phyloP scores from a whole-genome alignment of 2,329 filamentous ascomycete species.

The Cercospora citrullina region DNA sequence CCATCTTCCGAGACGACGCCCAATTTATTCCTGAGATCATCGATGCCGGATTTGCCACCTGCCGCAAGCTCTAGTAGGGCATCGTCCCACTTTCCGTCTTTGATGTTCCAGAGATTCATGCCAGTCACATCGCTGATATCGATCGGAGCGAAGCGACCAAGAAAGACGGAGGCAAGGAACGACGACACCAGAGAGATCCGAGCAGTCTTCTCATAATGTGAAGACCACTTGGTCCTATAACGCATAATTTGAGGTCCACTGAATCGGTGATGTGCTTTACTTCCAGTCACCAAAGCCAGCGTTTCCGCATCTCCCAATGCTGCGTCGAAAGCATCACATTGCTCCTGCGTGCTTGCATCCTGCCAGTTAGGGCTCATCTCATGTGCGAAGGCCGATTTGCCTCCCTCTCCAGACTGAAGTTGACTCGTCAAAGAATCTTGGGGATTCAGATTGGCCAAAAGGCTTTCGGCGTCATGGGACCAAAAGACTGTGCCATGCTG shows the following conservation, averaged over 20 bases:
- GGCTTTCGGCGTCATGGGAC: slow-evolving; percentile 66
- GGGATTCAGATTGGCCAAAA: slow-evolving; percentile 63
- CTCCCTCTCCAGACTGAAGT: slow-evolving; percentile 50
- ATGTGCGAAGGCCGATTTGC: slow-evolving; percentile 69
- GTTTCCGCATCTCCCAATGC: slow-evolving; percentile 64
- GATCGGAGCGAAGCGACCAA: slow-evolving; percentile 81
- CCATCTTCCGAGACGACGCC: slow-evolving; percentile 79
- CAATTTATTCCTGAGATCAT: slow-evolving; percentile 72
- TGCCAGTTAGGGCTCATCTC: slow-evolving; percentile 96
- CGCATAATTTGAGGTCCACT: slow-evolving; percentile 96
- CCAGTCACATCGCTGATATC: slow-evolving; percentile 94
- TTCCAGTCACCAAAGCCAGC: slow-evolving; percentile 80
- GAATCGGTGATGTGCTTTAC: slow-evolving; percentile 95
- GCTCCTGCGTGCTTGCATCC: slow-evolving; percentile 87
- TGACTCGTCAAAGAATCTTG: slow-evolving; percentile 68
- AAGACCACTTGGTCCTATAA: slow-evolving; percentile 75
- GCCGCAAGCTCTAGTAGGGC: slow-evolving; percentile 73
- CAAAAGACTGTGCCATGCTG: slow-evolving; percentile 98
- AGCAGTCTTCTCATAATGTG: slow-evolving; percentile 75
- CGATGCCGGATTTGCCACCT: slow-evolving; percentile 59
- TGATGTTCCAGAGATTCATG: slow-evolving; percentile 95
- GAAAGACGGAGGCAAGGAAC: slow-evolving; percentile 86
- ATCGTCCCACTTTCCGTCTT: slow-evolving; percentile 70
- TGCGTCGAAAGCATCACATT: slow-evolving; percentile 86
- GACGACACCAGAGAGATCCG: slow-evolving; percentile 94